phyloP scores from a whole-genome alignment of 176 grass and related monocot species.

The Tillandsia fasciculata region DNA sequence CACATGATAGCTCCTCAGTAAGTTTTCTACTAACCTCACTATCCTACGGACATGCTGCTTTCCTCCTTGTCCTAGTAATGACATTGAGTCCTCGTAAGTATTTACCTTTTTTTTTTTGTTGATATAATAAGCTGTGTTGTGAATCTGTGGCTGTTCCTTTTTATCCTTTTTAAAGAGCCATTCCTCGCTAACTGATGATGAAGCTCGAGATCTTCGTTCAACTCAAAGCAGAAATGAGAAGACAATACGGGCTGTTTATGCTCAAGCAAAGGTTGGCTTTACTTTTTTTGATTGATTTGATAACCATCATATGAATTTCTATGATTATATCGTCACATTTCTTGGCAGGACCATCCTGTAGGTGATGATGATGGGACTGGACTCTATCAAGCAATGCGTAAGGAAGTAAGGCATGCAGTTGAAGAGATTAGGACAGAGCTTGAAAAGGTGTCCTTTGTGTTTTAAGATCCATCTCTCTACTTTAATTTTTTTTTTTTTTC shows the following conservation, averaged over 20 bases:
- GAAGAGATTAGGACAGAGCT: constrained; percentile 76
- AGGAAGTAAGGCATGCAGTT: constrained; percentile 85
- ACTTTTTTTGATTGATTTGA: neutral
- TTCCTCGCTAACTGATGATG: constrained; percentile 97
- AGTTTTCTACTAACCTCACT: constrained; percentile 20
- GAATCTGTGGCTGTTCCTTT: neutral
- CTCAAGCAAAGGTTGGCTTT: constrained; percentile 46
- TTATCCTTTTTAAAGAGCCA: constrained; percentile 43
- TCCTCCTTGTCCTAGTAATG: neutral
- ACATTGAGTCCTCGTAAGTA: too few relatives aligned
- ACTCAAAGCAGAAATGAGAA: constrained; percentile 37
- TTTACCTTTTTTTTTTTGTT: too few relatives aligned
- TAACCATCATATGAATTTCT: neutral
- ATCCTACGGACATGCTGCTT: neutral
- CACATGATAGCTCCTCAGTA: constrained; percentile 67
- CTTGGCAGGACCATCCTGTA: constrained; percentile 24
- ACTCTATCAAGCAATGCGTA: constrained; percentile 69
- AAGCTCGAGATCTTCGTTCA: constrained; percentile 41
- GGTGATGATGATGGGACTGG: constrained; percentile 23
- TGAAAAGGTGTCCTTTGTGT: constrained; percentile 40
- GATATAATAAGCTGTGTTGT: too few relatives aligned
- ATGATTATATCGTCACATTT: constrained; percentile 14
- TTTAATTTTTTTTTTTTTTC: constrained; percentile 9
- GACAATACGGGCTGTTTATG: constrained; percentile 33
- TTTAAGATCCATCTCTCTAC: neutral